phyloP scores from a whole-genome alignment of 140 eudicot species.

The Anethum foeniculum region DNA sequence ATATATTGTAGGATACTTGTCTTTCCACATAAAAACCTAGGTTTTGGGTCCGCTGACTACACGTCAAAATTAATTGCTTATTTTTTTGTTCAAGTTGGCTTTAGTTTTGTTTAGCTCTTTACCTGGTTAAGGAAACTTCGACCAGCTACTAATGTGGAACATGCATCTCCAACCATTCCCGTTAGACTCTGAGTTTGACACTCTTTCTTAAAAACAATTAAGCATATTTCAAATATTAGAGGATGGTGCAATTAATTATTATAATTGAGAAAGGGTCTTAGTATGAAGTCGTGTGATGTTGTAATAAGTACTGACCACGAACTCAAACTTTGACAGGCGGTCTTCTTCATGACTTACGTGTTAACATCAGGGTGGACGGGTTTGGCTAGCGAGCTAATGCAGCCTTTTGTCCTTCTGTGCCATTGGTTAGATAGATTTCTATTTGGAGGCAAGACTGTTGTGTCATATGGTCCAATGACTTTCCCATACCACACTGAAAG shows the following conservation, averaged over 20 bases:
- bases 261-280: not conserved
- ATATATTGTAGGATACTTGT: not conserved
- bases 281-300: not conserved
- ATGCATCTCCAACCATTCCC: not conserved
- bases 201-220: not conserved
- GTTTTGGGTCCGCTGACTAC: not conserved
- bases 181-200: not conserved
- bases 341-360: slow-evolving; percentile 77
- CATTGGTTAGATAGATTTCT: slow-evolving; percentile 47
- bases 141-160: not conserved
- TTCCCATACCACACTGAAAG: slow-evolving; percentile 92
- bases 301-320: not conserved
- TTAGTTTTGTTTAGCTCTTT: not conserved
- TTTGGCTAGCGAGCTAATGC: slow-evolving; percentile 74
- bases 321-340: slow-evolving; percentile 48
- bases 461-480: slow-evolving; percentile 45
- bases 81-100: not conserved
- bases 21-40: not conserved
- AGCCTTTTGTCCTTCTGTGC: slow-evolving; percentile 62
- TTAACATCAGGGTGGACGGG: slow-evolving; percentile 98
- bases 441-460: slow-evolving; percentile 45
- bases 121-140: not conserved
- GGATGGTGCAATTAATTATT: not conserved
- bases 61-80: not conserved
- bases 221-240: not conserved